Evolutionary conservation across 1,284 basidiomycete genomes (phyloP).

Genomic region (Ceratobasidium sp.): DNA sequence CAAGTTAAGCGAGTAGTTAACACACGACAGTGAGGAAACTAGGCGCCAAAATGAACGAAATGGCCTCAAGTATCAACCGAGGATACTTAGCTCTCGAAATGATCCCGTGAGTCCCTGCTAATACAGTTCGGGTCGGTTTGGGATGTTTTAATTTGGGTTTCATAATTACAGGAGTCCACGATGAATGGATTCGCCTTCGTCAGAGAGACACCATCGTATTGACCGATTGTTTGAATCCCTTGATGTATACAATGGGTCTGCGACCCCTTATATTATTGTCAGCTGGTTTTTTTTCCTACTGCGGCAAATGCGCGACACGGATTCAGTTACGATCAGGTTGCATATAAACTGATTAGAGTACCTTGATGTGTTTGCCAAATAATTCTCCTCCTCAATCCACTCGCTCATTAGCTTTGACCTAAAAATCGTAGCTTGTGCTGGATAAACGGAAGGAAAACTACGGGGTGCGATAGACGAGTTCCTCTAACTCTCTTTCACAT

Average conservation of each 20-base stretch:
- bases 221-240: not conserved
- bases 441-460: no score
- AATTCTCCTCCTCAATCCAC: no score
- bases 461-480: no score
- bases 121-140: not conserved
- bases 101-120: not conserved
- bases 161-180: not conserved
- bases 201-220: not conserved
- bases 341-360: no score
- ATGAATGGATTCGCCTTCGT: not conserved
- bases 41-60: not conserved
- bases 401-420: no score
- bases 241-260: not conserved
- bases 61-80: not conserved
- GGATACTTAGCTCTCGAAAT: constrained; percentile 2
- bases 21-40: not conserved
- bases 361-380: no score
- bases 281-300: no score
- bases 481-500: no score
- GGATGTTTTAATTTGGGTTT: not conserved
- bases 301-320: no score
- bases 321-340: no score
- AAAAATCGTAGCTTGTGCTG: no score
- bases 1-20: not conserved
- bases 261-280: not conserved